Base-by-base conservation (phyloP, 441 rosid species). In the Brassica hybrid region DNA sequence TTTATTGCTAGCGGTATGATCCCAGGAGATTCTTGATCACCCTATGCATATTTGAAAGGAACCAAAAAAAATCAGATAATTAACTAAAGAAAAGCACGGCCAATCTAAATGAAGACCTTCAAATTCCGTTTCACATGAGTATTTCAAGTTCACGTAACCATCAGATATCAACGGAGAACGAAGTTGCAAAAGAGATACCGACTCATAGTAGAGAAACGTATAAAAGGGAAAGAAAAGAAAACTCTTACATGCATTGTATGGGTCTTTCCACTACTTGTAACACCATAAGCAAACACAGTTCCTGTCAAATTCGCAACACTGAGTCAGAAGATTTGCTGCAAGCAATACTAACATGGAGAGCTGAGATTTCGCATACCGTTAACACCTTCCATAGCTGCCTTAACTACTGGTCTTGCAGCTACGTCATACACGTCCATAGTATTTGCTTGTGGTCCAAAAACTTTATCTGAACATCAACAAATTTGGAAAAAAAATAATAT, bases 231-330 rank as follows among this genome's bases (percentile, higher is more conserved):
- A 4, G 2, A 54, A 16, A 17, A 18, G 43, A 57, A 73, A 13
- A 7, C 45, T 72, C 98, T 84, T 90, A 91, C 99, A 83, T 94
- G 99, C 99, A 92, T 93, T 43, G 99, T 96, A 76, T 92, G 97
- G 0, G 99, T 96, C 89, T 96, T 94, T 74, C 99, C 99, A 86
- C 99, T 96, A 43, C 99, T 96, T 21, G 99, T 96, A 73, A 96
- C 99, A 80, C 99, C 99, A 81, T 96, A 96, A 11, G 99, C 97
- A 69, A 96, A 96, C 75, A 96, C 97, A 11, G 99, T 96, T 67
- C 99, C 99, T 96, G 88, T 83, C 69, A 65, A 80, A 65, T 21
- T 36, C 18, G 27, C 14, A 80, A 67, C 16, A 5, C 71, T 10
- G 7, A 17, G 23, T 76, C 61, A 80, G 71, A 71, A 54, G 13